These are phyloP conservation scores for Perilla frutescens DNA, from an alignment of 257 asterid species.

Conservation along the genomic window DNA sequence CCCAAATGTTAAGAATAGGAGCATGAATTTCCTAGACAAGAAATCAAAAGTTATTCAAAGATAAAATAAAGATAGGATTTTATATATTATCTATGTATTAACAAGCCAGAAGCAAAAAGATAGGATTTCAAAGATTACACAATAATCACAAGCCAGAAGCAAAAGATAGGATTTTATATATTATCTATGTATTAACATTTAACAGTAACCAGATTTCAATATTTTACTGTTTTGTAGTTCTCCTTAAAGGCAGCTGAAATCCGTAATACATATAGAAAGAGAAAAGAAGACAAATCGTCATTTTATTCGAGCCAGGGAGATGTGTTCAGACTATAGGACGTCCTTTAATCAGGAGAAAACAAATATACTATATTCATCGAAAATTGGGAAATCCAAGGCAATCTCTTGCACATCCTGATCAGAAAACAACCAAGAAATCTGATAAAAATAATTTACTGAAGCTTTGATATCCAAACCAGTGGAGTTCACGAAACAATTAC, in stretches of 20 bases:
- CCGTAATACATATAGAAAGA: not conserved
- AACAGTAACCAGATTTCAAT: not conserved
- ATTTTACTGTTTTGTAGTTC: not conserved
- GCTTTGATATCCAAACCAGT: not conserved
- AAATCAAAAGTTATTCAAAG: slow-evolving; percentile 28
- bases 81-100: too few species aligned
- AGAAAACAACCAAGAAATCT: not conserved
- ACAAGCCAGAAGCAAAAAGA: too few species aligned
- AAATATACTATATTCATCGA: not conserved
- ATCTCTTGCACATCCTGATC: not conserved
- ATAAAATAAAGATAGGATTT: slow-evolving; percentile 12
- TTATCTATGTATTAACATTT: not conserved
- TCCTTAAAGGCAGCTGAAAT: not conserved
- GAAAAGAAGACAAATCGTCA: not conserved
- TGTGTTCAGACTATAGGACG: not conserved
- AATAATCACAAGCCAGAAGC: slow-evolving; percentile 14
- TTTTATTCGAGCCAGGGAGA: too few species aligned
- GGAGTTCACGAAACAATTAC: not conserved
- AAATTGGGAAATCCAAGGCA: not conserved
- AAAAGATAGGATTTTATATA: not conserved
- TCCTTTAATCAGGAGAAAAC: not conserved
- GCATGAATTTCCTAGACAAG: slow-evolving; percentile 83
- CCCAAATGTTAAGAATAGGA: slow-evolving; percentile 82
- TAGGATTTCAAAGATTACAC: slow-evolving; percentile 26
- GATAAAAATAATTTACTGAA: not conserved